These are phyloP conservation scores for Calonectria honghensis DNA, from an alignment of 2,329 filamentous ascomycete species.

Conservation along the genomic window DNA sequence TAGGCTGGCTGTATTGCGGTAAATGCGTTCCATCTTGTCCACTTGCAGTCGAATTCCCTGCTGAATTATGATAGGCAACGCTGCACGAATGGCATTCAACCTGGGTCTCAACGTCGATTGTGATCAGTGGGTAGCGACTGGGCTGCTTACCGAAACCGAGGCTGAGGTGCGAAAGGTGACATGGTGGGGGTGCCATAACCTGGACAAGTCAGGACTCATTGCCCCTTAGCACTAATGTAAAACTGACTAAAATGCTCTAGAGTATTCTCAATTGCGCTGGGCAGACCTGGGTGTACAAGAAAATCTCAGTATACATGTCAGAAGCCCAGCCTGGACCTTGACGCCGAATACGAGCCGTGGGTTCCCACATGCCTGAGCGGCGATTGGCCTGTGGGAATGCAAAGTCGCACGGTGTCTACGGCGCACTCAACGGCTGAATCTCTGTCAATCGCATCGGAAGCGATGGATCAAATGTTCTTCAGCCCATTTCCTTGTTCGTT, in stretches of 20 bases:
- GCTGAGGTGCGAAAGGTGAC: constrained; percentile 48
- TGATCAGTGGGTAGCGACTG: constrained; percentile 37
- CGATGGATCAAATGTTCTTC: constrained; percentile 34
- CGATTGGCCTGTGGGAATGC: constrained; percentile 5
- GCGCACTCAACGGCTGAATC: constrained; percentile 36
- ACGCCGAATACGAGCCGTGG: constrained; percentile 46
- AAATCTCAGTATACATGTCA: constrained; percentile 46
- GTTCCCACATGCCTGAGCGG: not conserved
- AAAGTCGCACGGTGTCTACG: constrained; percentile 10
- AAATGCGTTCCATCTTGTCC: not conserved
- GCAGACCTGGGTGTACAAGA: constrained; percentile 48
- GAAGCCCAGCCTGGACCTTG: constrained; percentile 40
- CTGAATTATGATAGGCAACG: constrained; percentile 43
- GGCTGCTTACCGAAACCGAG: constrained; percentile 42
- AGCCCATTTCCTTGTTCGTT: not conserved
- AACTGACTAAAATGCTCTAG: constrained; percentile 12
- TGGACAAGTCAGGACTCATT: constrained; percentile 47
- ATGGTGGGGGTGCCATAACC: constrained; percentile 52
- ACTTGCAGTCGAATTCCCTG: not conserved
- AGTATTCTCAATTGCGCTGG: constrained; percentile 45
- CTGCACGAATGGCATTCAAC: constrained; percentile 53
- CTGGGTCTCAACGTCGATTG: constrained; percentile 52
- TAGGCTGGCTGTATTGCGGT: constrained; percentile 51
- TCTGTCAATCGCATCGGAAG: constrained; percentile 22
- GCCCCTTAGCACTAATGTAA: not conserved